Base-by-base conservation (phyloP, 352 stramenopile genomes). In the Phytophthora litchii region DNA sequence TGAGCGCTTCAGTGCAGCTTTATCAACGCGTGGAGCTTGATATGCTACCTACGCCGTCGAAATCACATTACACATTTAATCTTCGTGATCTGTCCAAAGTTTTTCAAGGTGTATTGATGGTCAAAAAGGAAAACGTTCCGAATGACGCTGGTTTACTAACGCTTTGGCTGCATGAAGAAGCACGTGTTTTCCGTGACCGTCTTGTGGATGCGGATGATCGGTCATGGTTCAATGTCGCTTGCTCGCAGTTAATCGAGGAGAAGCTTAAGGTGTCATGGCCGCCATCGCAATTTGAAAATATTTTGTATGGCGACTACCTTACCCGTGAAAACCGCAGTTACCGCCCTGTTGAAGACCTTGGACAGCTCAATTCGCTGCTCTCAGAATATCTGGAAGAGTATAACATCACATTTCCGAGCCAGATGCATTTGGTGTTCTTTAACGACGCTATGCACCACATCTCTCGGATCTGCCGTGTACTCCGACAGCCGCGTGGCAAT, bases 351-450 rank as follows among this genome's bases (percentile, higher is more conserved):
- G 69, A 86, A 12, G 83, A 92, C 44, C 61, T 95, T 6, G 56
- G 46, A 10, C 76, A 77, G n/a, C 59, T 96, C 2, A 85, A 94
- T 41, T 72, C 66, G 2, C 61, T 97, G n/a, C 69, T 98, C 3
- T 69, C 81, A 37, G 88, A 97, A 54, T 96, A 96, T 54, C 54
- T 98, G 5, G 93, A 98, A 58, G 93, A 98, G 72, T 98, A 97
- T 65, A 98, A 98, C 62, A 87, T 98, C 52, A 96, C 86, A 19
- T 97, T 96, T 54, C 83, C 92, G 11, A 94, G 77, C 35, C 85
- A 95, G 34, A 98, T 98, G 92, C 83, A 98, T 60, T 68, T 98
- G 23, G 93, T 98, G 12, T 97, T 98, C 63, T 98, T 98, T 63
- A 88, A 85, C 29, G 95, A 98, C 58, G 95, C 95, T 0, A 95